phyloP scores from a whole-genome alignment of 495 filamentous ascomycete genomes.

The Halenospora varia region DNA sequence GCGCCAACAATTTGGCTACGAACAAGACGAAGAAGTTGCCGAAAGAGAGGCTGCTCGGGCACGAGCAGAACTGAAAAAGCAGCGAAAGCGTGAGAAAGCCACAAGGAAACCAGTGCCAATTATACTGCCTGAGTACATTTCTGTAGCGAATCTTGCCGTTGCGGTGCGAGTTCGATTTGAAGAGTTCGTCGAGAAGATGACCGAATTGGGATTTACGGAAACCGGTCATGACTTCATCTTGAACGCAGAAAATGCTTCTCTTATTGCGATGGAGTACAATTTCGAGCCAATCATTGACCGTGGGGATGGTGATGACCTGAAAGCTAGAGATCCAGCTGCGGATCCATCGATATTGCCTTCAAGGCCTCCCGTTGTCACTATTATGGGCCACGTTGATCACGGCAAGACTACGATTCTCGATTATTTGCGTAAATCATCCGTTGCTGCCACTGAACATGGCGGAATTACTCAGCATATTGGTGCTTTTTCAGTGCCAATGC shows the following conservation, averaged over 20 bases:
- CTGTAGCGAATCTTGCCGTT: conserved; percentile 76
- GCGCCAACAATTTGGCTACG: conserved; percentile 17
- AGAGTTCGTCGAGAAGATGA: conserved; percentile 70
- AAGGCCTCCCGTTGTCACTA: conserved; percentile 92
- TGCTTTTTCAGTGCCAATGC: conserved; percentile 91
- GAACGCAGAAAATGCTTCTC: conserved; percentile 82
- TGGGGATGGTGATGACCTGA: conserved; percentile 64
- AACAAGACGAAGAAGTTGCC: conserved; percentile 14
- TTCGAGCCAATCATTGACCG: conserved; percentile 84
- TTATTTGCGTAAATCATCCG: conserved; percentile 86
- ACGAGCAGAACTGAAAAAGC: conserved; percentile 21
- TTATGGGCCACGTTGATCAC: conserved; percentile 99
- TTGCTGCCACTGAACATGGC: conserved; percentile 87
- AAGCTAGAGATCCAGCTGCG: conserved; percentile 63
- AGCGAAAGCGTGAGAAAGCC: conserved; percentile 21
- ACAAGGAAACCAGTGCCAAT: conserved; percentile 49
- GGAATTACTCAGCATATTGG: conserved; percentile 99
- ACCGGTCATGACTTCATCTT: conserved; percentile 75
- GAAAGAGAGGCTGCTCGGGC: conserved; percentile 3
- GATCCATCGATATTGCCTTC: conserved; percentile 66
- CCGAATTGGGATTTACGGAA: conserved; percentile 79
- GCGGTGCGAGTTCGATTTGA: conserved; percentile 68
- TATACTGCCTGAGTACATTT: conserved; percentile 86
- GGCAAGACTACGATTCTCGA: conserved; percentile 97
- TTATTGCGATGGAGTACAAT: conserved; percentile 90